Evolutionary conservation across 148 eudicot genomes (phyloP), one percentile per base, ranked within the genome.

Genomic region (Fagopyrum homotropicum): DNA sequence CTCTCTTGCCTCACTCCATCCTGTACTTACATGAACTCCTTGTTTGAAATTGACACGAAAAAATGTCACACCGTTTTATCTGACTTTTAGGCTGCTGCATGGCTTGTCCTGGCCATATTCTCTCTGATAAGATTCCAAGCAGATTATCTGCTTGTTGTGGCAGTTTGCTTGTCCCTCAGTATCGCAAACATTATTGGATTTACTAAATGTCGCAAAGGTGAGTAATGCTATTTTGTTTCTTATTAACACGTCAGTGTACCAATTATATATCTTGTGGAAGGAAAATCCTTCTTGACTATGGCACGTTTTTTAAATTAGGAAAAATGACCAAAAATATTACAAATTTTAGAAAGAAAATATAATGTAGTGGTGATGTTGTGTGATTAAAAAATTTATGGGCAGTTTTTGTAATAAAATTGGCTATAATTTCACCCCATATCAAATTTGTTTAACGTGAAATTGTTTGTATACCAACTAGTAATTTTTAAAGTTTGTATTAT

Each of bases 111-210:
- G 49, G 96, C 88, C 60, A 85, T 92, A 77, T 95, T 95, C 84
- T 95, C 98, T 79, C 88, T 95, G 75, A 88, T 95, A 78, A 88
- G 96, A 85, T 86, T 95, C 69, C 98, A 95, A 82, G 98, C 97
- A 73, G 97, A 95, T 86, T 95, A 87, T 78, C 92, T 92, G 66
- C 98, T 95, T 50, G 98, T 94, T 70, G 89, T 94, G 64, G 93
- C 92, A 71, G 98, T 94, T 76, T 94, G 98, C 82, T 80, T 94
- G 88, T 91, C 98, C 54, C 98, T 94, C 80, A 84, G 91, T 82
- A 75, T 88, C 75, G 98, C 98, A 47, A 92, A 95, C 79, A 90
- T 95, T 72, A 81, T 95, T 77, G 98, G 98, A 76, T 95, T 95
- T 72, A 95, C 98, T 54, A 92, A 85, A 82, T 95, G 98, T 82